phyloP scores from a whole-genome alignment of 345 rosid genomes.

The Hirschfeldia incana region DNA sequence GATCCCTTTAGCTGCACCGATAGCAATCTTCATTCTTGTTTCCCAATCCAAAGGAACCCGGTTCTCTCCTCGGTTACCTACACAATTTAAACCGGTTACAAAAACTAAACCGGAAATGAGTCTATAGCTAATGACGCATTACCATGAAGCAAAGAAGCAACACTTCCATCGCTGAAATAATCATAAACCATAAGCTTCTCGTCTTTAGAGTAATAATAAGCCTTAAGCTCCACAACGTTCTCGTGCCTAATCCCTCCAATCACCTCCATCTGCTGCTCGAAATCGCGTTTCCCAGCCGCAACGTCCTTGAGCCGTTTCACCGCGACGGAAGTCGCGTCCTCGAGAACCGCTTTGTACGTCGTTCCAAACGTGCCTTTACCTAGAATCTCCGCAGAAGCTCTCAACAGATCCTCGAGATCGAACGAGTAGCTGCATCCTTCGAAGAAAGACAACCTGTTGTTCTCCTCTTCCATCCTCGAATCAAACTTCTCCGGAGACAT shows the following conservation, averaged over 20 bases:
- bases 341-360: conserved; percentile 71
- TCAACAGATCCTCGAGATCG: conserved; percentile 92
- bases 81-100: background rate
- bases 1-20: conserved; percentile 91
- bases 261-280: conserved; percentile 94
- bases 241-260: conserved; percentile 80
- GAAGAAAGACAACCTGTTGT: conserved; percentile 79
- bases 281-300: conserved; percentile 78
- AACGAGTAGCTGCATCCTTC: conserved; percentile 86
- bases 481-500: conserved; percentile 86
- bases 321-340: conserved; percentile 63
- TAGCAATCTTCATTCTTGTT: conserved; percentile 69
- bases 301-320: conserved; percentile 95
- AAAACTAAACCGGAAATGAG: background rate
- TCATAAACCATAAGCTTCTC: conserved; percentile 95
- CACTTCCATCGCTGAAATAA: conserved; percentile 66
- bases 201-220: conserved; percentile 89
- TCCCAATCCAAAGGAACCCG: conserved; percentile 77
- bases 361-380: conserved; percentile 96
- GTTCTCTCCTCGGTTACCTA: conserved; percentile 66
- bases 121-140: background rate
- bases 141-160: conserved; percentile 84
- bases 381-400: conserved; percentile 97
- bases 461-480: conserved; percentile 78
- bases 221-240: conserved; percentile 87